phyloP scores from a whole-genome alignment of 371 early-diverging fungal genomes.

The Syncephalastrum racemosum region DNA sequence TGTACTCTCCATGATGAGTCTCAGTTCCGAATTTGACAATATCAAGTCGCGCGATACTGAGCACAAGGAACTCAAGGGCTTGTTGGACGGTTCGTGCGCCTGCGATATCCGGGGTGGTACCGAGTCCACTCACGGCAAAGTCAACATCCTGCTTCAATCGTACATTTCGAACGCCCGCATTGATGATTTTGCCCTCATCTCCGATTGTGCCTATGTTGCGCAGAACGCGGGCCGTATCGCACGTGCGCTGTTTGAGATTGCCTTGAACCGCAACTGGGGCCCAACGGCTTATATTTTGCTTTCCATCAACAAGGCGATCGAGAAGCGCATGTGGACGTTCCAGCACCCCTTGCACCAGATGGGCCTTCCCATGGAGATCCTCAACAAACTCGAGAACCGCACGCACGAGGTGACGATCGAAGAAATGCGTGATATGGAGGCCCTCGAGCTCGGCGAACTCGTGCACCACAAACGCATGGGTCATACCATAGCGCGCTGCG shows the following conservation, averaged over 20 bases:
- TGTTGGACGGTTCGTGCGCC: slow-evolving; percentile 70
- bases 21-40: slow-evolving; percentile 92
- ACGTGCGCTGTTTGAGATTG: slow-evolving; percentile 95
- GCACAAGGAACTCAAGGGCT: slow-evolving; percentile 70
- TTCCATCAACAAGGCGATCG: slow-evolving; percentile 86
- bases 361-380: slow-evolving; percentile 72
- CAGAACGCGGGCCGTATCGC: slow-evolving; percentile 93
- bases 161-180: slow-evolving; percentile 77
- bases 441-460: slow-evolving; percentile 83
- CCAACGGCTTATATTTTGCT: slow-evolving; percentile 80
- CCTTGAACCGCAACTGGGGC: slow-evolving; percentile 88
- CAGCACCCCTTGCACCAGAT: slow-evolving; percentile 93
- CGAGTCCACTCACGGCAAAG: slow-evolving; percentile 84
- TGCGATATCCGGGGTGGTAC: slow-evolving; percentile 77
- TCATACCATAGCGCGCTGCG: slow-evolving; percentile 63
- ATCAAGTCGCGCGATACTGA: slow-evolving; percentile 90
- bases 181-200: slow-evolving; percentile 91
- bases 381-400: slow-evolving; percentile 71
- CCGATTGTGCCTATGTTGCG: slow-evolving; percentile 90
- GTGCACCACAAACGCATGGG: slow-evolving; percentile 85
- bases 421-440: slow-evolving; percentile 84
- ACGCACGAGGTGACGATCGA: slow-evolving; percentile 60
- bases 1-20: slow-evolving; percentile 83
- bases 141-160: slow-evolving; percentile 89
- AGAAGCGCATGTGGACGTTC: slow-evolving; percentile 92